Conservation (phyloP, 108 stramenopile genomes). For the Conticribra guillardii region DNA sequence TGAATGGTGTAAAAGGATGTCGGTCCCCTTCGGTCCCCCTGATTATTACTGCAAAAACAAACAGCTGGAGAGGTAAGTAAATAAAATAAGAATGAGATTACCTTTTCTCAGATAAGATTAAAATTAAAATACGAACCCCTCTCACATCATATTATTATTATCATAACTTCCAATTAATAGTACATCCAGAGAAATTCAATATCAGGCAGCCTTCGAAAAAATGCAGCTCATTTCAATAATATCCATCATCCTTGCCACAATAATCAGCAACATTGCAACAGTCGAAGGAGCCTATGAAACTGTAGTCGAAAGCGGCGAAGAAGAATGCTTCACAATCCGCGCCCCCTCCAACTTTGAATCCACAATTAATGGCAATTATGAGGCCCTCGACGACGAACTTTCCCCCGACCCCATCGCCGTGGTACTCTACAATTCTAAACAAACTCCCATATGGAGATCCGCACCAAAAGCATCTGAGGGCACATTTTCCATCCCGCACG, state of each 20-base stretch:
- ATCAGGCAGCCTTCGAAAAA: too few species aligned
- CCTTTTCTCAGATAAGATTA: too few species aligned
- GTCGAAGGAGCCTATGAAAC: slow-evolving; percentile 41
- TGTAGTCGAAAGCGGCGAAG: slow-evolving; percentile 34
- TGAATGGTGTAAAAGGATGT: too few species aligned
- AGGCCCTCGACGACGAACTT: slow-evolving; percentile 43
- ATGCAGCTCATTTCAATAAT: background rate
- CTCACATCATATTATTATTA: too few species aligned
- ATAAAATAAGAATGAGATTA: too few species aligned
- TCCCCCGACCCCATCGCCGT: slow-evolving; percentile 45
- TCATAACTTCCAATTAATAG: too few species aligned
- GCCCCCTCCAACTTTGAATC: slow-evolving; percentile 29
- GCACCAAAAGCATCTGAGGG: slow-evolving; percentile 57
- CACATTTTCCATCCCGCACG: slow-evolving; percentile 46
- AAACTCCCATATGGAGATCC: slow-evolving; percentile 57
- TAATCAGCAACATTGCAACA: background rate
- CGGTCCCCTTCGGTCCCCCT: too few species aligned
- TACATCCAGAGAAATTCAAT: too few species aligned
- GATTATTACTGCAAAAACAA: too few species aligned
- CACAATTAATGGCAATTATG: slow-evolving; percentile 43
- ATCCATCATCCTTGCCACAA: background rate
- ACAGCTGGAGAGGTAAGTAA: too few species aligned
- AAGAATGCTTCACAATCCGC: slow-evolving; percentile 40
- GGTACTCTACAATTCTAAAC: slow-evolving; percentile 31
- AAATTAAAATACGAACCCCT: too few species aligned